These are phyloP conservation scores for Collybiopsis confluens DNA, from an alignment of 768 basidiomycete genomes.

Conservation along the genomic window DNA sequence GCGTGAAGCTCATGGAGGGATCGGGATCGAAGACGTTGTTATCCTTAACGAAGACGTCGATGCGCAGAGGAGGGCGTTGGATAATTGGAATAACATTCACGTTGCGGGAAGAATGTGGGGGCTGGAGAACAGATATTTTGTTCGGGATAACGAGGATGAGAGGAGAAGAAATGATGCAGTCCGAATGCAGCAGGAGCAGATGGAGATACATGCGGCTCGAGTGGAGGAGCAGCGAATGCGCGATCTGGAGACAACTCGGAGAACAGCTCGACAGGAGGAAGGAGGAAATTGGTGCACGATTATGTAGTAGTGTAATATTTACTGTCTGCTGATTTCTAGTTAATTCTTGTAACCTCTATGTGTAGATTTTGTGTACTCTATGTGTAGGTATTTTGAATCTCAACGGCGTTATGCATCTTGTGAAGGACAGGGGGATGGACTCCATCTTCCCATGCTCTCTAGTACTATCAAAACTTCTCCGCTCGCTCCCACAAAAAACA, in stretches of 20 bases:
- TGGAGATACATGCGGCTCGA: background rate
- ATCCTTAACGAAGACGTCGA: background rate
- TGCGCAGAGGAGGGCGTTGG: conserved; percentile 1
- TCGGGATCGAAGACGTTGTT: conserved; percentile 15
- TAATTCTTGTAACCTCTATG: too few relatives aligned
- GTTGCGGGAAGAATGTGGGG: background rate
- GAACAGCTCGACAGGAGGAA: conserved; percentile 2
- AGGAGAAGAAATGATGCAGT: background rate
- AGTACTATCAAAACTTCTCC: too few relatives aligned
- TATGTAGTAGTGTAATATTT: conserved; percentile 33
- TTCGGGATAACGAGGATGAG: too few relatives aligned
- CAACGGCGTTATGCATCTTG: too few relatives aligned
- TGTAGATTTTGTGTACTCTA: too few relatives aligned
- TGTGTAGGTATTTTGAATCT: too few relatives aligned
- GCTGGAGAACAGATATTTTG: too few relatives aligned
- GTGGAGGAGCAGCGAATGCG: background rate
- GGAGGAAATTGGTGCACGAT: conserved; percentile 5
- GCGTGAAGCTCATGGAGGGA: conserved; percentile 26
- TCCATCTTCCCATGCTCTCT: too few relatives aligned
- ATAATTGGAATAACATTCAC: background rate
- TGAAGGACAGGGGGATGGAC: too few relatives aligned
- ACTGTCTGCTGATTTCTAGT: too few relatives aligned
- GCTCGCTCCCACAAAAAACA: too few relatives aligned
- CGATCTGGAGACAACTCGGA: background rate
- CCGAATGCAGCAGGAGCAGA: background rate